These are phyloP conservation scores for Cladosporium sp. DNA, from an alignment of 2,329 filamentous ascomycete genomes.

Conservation along the genomic window DNA sequence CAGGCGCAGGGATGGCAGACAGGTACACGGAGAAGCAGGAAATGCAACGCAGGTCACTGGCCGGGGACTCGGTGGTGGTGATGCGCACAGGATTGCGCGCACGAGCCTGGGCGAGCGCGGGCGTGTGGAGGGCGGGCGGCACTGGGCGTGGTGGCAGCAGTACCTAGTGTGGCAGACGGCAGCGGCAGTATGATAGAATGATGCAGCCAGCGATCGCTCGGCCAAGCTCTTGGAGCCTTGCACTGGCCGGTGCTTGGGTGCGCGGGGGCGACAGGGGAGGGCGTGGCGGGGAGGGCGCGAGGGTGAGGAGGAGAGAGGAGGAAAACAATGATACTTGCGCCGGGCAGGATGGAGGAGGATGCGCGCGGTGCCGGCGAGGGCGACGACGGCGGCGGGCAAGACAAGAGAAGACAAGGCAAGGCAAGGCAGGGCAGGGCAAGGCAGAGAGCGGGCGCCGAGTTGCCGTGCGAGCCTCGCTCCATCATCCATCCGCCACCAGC, in stretches of 20 bases:
- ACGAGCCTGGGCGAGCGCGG: conserved; percentile 3
- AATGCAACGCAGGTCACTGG: no score
- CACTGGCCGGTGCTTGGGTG: conserved; percentile 4
- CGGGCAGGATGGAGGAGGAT: neutral
- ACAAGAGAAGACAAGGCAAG: neutral
- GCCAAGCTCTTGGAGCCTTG: conserved; percentile 7
- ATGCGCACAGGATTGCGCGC: neutral
- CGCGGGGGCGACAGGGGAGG: neutral
- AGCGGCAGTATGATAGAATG: neutral
- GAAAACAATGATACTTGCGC: neutral
- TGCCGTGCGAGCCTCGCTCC: neutral
- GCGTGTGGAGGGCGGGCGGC: neutral
- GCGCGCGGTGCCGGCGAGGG: neutral
- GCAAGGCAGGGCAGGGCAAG: neutral
- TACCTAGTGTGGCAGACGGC: no score
- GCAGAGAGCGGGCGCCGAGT: neutral
- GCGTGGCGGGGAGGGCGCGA: neutral
- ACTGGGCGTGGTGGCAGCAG: neutral
- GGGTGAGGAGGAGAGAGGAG: neutral
- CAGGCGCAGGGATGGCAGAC: no score
- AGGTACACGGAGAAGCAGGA: no score
- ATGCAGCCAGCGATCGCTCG: conserved; percentile 9
- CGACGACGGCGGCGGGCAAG: neutral
- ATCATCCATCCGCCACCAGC: neutral
- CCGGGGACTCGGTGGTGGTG: no score